Base-by-base conservation (phyloP, 805 yeast genomes). In the Starmerella geochares region DNA sequence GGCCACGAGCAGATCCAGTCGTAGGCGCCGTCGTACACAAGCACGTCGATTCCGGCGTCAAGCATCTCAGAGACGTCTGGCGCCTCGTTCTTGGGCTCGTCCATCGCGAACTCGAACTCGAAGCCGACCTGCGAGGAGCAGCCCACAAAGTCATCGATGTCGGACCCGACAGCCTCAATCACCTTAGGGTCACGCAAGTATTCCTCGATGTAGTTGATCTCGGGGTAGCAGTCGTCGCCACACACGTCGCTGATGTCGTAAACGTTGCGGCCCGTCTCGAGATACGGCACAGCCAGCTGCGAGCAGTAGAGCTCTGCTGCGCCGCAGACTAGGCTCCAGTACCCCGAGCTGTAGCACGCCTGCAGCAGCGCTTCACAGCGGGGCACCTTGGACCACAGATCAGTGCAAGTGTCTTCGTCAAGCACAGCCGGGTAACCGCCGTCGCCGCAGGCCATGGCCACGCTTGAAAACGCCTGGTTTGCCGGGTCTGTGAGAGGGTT, bases 1-100 rank as follows among this genome's bases (percentile, higher is more conserved):
- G 90, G 75, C 96, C 96, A 88, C 72, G 90, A 88, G 71, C 96
- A 88, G 64, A 88, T 88, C 68, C 81, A 88, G 68, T 88, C 97
- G 70, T 86, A 86, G 70, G 88, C 96, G 63, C 97, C 97, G 14
- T 95, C 95, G 61, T 88, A 90, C 54, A 90, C 75, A 65, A 90
- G 74, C 23, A 87, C 88, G 3, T 96, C 96, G 45, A 88, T 61
- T 10, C 74, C 82, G 21, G 74, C 65, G 54, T 86, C 87, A 58
- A 90, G 75, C 54, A 87, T 69, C 41, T 78, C 79, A 21, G 80
- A 72, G 35, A 90, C 86, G 46, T 77, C 79, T 27, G 61, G 60
- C 64, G 86, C 92, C 74, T 80, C 86, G 23, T 95, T 95, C 66
- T 81, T 81, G 81, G 83, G 79, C 83, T 90, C 83, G 69, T 90